Conservation (phyloP, 75 land plant genomes). For the Adiantum capillusveneris region DNA sequence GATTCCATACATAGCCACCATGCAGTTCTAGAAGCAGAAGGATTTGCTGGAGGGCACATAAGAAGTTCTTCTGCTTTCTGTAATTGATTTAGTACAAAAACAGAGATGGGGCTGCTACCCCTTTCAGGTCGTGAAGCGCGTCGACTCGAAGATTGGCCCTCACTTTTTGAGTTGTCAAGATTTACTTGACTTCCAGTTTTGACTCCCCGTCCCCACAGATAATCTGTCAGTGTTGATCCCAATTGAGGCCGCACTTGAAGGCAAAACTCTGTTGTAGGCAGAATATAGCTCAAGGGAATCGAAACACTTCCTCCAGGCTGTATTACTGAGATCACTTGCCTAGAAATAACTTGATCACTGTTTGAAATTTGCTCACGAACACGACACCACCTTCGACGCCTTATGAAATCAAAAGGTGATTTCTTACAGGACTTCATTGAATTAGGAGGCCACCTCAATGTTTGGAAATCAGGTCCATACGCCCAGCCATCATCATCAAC, state of each 20-base stretch:
- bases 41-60: conserved; percentile 23
- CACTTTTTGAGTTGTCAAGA: not conserved
- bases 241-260: conserved; percentile 72
- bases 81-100: conserved; percentile 49
- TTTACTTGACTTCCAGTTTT: conserved; percentile 1
- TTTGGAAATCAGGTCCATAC: conserved; percentile 71
- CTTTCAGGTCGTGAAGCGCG: conserved; percentile 21
- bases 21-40: conserved; percentile 19
- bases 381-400: conserved; percentile 75
- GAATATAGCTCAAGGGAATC: conserved; percentile 57
- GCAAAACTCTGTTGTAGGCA: conserved; percentile 42
- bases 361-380: conserved; percentile 41
- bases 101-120: conserved; percentile 14
- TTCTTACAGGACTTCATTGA: conserved; percentile 41
- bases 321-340: conserved; percentile 34
- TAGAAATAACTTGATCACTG: conserved; percentile 8
- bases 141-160: conserved; percentile 21
- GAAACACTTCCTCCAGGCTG: conserved; percentile 50
- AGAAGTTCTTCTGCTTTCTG: conserved; percentile 77
- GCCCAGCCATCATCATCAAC: conserved; percentile 83
- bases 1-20: conserved; percentile 75
- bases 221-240: conserved; percentile 29
- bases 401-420: conserved; percentile 53
- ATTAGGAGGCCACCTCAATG: conserved; percentile 49
- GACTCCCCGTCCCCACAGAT: conserved; percentile 61